Evolutionary conservation across 2,329 filamentous ascomycete genomes (phyloP).

Genomic region (Fusarium sp.): DNA sequence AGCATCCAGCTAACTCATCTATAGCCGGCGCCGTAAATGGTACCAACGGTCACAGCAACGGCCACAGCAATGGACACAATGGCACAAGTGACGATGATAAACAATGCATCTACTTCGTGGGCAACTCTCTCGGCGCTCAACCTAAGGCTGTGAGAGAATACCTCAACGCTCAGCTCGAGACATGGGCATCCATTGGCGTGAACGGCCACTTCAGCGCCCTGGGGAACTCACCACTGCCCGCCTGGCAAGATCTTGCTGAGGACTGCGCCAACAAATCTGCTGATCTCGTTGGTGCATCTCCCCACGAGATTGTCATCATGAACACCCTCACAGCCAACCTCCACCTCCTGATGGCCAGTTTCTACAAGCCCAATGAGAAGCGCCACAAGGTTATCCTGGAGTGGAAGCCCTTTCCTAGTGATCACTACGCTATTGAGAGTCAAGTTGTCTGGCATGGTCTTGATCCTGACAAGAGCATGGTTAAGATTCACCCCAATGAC

Average conservation of each 20-base stretch:
- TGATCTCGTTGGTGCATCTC: constrained; percentile 78
- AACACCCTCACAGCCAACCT: constrained; percentile 86
- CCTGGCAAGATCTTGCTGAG: constrained; percentile 85
- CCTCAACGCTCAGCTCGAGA: constrained; percentile 79
- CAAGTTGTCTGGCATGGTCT: constrained; percentile 80
- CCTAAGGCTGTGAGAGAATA: constrained; percentile 76
- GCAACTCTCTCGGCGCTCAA: constrained; percentile 90
- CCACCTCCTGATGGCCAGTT: constrained; percentile 85
- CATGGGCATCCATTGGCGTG: constrained; percentile 88
- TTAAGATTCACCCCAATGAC: constrained; percentile 77
- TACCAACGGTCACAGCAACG: constrained; percentile 20
- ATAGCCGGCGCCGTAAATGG: constrained; percentile 32
- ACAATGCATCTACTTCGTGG: constrained; percentile 81
- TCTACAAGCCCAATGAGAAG: constrained; percentile 77
- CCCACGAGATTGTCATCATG: constrained; percentile 87
- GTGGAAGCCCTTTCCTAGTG: constrained; percentile 89
- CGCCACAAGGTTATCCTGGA: constrained; percentile 88
- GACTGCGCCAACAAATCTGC: constrained; percentile 78
- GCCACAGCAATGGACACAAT: constrained; percentile 2
- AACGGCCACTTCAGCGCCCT: constrained; percentile 83
- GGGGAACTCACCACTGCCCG: constrained; percentile 74
- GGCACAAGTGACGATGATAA: constrained; percentile 47
- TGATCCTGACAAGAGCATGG: constrained; percentile 75
- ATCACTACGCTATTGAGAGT: constrained; percentile 87
- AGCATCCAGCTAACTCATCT: not conserved